Evolutionary conservation across 441 rosid genomes (phyloP).

Genomic region (Daphne laureola): DNA sequence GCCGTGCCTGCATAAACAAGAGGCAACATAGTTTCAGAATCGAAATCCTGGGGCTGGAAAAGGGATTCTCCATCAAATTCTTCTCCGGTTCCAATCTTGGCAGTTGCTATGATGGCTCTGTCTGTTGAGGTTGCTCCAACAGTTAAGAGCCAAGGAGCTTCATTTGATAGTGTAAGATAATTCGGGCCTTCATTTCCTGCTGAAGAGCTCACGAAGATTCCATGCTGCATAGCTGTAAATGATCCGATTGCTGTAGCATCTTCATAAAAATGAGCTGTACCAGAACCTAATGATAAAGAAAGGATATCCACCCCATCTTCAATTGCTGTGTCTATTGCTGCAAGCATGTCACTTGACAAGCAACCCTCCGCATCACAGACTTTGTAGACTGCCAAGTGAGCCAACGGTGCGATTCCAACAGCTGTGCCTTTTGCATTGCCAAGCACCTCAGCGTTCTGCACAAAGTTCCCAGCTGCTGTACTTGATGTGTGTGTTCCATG

Average conservation of each 20-base stretch:
- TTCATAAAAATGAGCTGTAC: constrained; percentile 18
- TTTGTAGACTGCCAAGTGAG: constrained; percentile 67
- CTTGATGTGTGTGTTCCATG: constrained; percentile 80
- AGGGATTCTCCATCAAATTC: constrained; percentile 33
- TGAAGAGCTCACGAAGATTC: constrained; percentile 32
- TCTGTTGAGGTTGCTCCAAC: constrained; percentile 36
- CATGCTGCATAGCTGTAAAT: constrained; percentile 32
- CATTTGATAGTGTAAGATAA: constrained; percentile 20
- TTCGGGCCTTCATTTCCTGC: constrained; percentile 29
- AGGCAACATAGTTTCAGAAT: constrained; percentile 20
- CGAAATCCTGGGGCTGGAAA: constrained; percentile 28
- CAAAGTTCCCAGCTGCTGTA: constrained; percentile 63
- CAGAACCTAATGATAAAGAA: constrained; percentile 37
- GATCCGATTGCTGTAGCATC: constrained; percentile 27
- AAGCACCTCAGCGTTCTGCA: constrained; percentile 42
- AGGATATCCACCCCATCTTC: constrained; percentile 50
- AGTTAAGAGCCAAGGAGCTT: constrained; percentile 38
- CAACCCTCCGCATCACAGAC: constrained; percentile 42
- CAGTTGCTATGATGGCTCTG: constrained; percentile 22
- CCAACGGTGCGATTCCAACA: constrained; percentile 68
- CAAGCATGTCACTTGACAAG: constrained; percentile 31
- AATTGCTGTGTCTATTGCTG: constrained; percentile 41
- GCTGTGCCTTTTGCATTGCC: constrained; percentile 79
- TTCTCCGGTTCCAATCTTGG: constrained; percentile 24
- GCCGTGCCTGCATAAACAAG: constrained; percentile 36